Evolutionary conservation across 2,329 filamentous ascomycete genomes (phyloP).

Genomic region (Phaeosphaeria sp.): DNA sequence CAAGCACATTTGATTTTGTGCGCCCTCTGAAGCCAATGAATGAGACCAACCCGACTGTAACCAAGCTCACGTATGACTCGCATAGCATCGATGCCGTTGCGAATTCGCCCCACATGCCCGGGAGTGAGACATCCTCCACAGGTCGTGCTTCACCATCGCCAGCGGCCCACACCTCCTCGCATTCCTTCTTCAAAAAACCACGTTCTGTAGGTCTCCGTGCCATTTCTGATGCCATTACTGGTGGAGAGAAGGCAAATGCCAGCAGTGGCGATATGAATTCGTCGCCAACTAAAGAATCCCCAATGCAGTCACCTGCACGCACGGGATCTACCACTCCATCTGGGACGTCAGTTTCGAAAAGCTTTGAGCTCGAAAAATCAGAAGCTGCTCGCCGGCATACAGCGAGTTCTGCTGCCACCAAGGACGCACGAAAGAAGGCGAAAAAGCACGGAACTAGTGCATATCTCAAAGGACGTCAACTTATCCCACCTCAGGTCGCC

Average conservation of each 20-base stretch:
- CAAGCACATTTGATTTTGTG: slow-evolving; percentile 58
- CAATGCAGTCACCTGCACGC: slow-evolving; percentile 69
- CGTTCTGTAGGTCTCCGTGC: slow-evolving; percentile 76
- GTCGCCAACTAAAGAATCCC: slow-evolving; percentile 59
- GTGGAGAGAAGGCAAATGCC: slow-evolving; percentile 58
- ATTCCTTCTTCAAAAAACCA: slow-evolving; percentile 47
- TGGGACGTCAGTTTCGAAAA: slow-evolving; percentile 64
- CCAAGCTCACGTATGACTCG: slow-evolving; percentile 61
- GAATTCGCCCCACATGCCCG: slow-evolving; percentile 46
- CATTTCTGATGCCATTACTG: slow-evolving; percentile 75
- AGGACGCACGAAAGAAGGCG: slow-evolving; percentile 57
- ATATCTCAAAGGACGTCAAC: slow-evolving; percentile 84
- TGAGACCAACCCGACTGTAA: slow-evolving; percentile 61
- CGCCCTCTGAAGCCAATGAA: slow-evolving; percentile 49
- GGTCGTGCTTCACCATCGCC: slow-evolving; percentile 55
- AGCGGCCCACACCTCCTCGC: slow-evolving; percentile 36
- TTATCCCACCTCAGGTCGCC: slow-evolving; percentile 81
- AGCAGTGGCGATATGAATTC: slow-evolving; percentile 48
- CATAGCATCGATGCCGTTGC: slow-evolving; percentile 55
- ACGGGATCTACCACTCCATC: slow-evolving; percentile 77
- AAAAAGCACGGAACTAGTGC: slow-evolving; percentile 95
- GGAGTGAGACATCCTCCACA: slow-evolving; percentile 58
- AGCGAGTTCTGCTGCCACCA: slow-evolving; percentile 53
- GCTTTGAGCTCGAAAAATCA: slow-evolving; percentile 80
- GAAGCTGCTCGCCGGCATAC: slow-evolving; percentile 50